Percentiles rank a stretch among this genome's conserved stretches.
Conservation (phyloP, 2,329 filamentous ascomycete genomes). For the Hymenoscyphus infarciens region DNA sequence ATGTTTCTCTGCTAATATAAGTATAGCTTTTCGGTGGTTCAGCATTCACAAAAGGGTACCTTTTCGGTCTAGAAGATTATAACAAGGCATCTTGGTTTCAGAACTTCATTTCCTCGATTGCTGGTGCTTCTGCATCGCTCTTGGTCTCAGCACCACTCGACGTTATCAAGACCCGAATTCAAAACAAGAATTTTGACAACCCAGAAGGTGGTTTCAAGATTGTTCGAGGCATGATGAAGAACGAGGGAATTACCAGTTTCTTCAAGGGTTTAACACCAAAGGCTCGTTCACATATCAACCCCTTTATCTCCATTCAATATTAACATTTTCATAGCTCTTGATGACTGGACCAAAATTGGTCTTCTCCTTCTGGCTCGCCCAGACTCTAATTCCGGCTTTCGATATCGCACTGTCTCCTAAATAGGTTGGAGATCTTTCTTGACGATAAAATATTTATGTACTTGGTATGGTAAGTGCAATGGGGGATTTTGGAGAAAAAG, state of each 20-base stretch:
- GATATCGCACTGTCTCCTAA: constrained; percentile 48
- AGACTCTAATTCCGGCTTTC: constrained; percentile 95
- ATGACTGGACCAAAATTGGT: constrained; percentile 99
- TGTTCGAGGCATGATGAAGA: constrained; percentile 84
- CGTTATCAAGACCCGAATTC: constrained; percentile 97
- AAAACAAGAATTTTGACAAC: constrained; percentile 98
- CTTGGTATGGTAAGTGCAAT: background rate
- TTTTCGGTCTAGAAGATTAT: constrained; percentile 88
- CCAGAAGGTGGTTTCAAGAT: constrained; percentile 93
- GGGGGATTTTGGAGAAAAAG: background rate
- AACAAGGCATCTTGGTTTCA: constrained; percentile 92
- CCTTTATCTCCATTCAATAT: background rate
- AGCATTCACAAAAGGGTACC: constrained; percentile 94
- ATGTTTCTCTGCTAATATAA: constrained; percentile 21
- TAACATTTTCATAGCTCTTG: constrained; percentile 58
- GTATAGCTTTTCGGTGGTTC: constrained; percentile 88
- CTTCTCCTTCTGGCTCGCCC: constrained; percentile 99
- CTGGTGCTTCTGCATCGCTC: constrained; percentile 90
- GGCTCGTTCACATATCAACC: constrained; percentile 41
- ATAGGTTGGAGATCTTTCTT: constrained; percentile 17
- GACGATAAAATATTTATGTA: constrained; percentile 16
- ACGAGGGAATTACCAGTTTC: constrained; percentile 83
- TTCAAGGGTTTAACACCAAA: constrained; percentile 98
- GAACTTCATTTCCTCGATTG: constrained; percentile 96
- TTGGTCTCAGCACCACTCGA: constrained; percentile 94